phyloP scores from a whole-genome alignment of 768 basidiomycete species.

The Crassisporium funariophilum region DNA sequence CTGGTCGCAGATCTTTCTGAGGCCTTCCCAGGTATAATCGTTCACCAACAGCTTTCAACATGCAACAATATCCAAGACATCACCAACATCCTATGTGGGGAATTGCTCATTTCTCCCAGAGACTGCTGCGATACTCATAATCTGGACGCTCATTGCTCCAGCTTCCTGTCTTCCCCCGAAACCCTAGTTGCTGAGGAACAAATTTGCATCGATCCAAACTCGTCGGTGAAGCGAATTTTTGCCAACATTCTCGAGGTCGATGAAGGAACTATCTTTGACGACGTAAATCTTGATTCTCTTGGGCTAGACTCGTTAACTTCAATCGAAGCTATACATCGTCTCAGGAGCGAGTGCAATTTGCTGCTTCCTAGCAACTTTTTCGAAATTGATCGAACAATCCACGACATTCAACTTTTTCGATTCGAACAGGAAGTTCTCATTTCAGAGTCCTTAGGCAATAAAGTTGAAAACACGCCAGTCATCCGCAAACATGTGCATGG shows the following conservation, averaged over 20 bases:
- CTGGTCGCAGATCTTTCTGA: conserved; percentile 40
- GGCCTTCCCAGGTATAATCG: conserved; percentile 33
- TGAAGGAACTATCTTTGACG: conserved; percentile 41
- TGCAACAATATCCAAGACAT: conserved; percentile 14
- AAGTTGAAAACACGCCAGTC: too few species aligned
- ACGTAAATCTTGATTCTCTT: conserved; percentile 47
- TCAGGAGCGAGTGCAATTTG: conserved; percentile 43
- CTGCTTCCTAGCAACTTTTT: conserved; percentile 50
- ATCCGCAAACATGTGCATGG: too few species aligned
- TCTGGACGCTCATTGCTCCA: conserved; percentile 7
- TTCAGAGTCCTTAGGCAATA: background rate
- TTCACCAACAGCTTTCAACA: conserved; percentile 31
- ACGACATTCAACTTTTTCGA: conserved; percentile 35
- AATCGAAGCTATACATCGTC: conserved; percentile 57
- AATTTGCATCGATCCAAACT: background rate
- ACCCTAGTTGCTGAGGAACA: conserved; percentile 43
- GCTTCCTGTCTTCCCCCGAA: conserved; percentile 32
- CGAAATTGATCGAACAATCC: conserved; percentile 38
- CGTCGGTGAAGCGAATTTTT: conserved; percentile 14
- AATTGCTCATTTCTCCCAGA: background rate
- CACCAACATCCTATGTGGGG: conserved; percentile 6
- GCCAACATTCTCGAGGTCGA: conserved; percentile 25
- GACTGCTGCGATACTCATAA: conserved; percentile 3
- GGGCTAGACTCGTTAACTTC: conserved; percentile 68
- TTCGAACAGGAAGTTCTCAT: conserved; percentile 11